Evolutionary conservation across 75 land plant genomes (phyloP).

Genomic region (Pinus albicaulis): DNA sequence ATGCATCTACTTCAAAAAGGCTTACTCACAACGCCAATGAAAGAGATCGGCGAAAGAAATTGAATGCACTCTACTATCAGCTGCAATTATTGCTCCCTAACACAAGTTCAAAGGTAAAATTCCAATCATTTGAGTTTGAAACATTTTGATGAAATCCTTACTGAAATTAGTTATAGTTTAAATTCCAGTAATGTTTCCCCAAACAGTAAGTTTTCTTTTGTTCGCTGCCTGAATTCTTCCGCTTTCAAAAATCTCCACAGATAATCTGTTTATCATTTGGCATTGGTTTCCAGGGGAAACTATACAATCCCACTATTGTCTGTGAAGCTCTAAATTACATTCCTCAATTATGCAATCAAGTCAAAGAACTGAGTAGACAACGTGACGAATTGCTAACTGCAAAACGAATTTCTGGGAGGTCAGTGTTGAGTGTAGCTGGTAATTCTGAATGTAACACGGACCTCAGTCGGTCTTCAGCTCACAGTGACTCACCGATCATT

Average conservation of each 20-base stretch:
- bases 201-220: neutral
- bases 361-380: neutral
- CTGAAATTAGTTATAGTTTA: neutral
- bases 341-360: neutral
- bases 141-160: neutral
- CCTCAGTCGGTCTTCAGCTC: too few species aligned
- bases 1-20: constrained; percentile 17
- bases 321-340: neutral
- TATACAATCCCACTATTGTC: neutral
- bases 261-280: too few species aligned
- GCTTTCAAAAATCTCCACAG: too few species aligned
- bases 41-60: constrained; percentile 39
- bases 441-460: too few species aligned
- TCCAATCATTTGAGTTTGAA: neutral
- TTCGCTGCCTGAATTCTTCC: neutral
- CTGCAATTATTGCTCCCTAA: constrained; percentile 40
- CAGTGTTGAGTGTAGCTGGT: too few species aligned
- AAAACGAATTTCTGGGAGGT: too few species aligned
- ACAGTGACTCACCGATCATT: too few species aligned
- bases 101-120: constrained; percentile 13
- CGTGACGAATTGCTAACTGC: neutral
- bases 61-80: constrained; percentile 36
- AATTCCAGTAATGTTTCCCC: neutral
- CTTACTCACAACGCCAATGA: constrained; percentile 48
- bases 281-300: neutral